These are phyloP conservation scores for Talaromyces thailandensis DNA, from an alignment of 495 filamentous ascomycete genomes.

Conservation along the genomic window DNA sequence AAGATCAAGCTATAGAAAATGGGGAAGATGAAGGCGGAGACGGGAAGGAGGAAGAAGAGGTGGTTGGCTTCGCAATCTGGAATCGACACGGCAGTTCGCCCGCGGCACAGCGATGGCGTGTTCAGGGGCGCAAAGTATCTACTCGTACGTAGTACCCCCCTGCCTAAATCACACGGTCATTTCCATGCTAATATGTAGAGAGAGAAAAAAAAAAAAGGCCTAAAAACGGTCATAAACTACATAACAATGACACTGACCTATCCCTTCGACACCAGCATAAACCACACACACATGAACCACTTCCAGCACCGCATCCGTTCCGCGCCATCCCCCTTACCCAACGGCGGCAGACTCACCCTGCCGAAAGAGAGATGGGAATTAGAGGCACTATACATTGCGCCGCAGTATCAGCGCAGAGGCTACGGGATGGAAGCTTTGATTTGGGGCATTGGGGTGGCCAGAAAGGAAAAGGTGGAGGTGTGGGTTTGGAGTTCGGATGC, in stretches of 20 bases:
- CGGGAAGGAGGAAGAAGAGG: neutral
- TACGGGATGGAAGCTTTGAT: neutral
- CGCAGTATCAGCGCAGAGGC: neutral
- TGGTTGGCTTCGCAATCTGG: conserved; percentile 3
- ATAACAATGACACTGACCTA: neutral
- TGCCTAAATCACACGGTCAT: neutral
- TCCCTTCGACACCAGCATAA: conserved; percentile 5
- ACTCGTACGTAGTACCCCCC: neutral
- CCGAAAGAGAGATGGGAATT: conserved; percentile 4
- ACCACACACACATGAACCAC: neutral
- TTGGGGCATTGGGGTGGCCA: neutral
- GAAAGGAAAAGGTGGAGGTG: neutral
- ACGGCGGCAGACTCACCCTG: neutral
- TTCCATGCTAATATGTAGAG: neutral
- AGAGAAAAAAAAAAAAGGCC: neutral
- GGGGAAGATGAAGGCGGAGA: neutral
- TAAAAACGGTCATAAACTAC: neutral
- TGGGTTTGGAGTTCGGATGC: conserved; percentile 6
- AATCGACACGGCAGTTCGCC: neutral
- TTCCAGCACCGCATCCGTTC: neutral
- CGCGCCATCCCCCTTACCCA: neutral
- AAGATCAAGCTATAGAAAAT: neutral
- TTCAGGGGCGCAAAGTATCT: neutral
- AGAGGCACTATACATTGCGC: conserved; percentile 2
- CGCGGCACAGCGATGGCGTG: neutral